A percentile compares a stretch with the other conserved stretches of the same genome.
phyloP scores from a whole-genome alignment of 768 basidiomycete genomes.

The Boletus rubropictus region DNA sequence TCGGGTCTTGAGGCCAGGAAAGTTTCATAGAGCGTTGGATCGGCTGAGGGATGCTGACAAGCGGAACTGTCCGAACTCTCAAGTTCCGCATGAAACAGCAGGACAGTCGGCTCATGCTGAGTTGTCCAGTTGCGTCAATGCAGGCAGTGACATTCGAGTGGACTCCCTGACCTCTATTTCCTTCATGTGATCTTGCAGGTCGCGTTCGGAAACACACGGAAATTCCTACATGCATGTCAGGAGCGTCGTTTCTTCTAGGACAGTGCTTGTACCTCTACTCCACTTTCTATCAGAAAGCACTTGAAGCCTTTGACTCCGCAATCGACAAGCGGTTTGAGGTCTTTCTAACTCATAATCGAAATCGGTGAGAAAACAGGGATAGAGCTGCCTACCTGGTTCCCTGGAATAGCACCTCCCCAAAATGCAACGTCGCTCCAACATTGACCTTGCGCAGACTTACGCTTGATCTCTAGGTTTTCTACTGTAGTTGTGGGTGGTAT shows the following conservation, averaged over 20 bases:
- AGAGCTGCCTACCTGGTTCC: conserved; percentile 59
- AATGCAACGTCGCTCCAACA: conserved; percentile 68
- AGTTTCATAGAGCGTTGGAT: conserved; percentile 63
- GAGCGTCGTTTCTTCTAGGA: conserved; percentile 1
- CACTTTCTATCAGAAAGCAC: conserved; percentile 93
- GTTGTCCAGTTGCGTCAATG: conserved; percentile 6
- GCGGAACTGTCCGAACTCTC: conserved; percentile 32
- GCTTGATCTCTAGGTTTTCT: conserved; percentile 65
- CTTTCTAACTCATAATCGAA: conserved; percentile 38
- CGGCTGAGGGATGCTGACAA: conserved; percentile 20
- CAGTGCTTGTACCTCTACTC: conserved; percentile 66
- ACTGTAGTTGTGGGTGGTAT: conserved; percentile 93
- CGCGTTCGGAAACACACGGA: conserved; percentile 70
- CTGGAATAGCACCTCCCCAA: conserved; percentile 92
- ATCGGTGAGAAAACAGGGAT: background rate
- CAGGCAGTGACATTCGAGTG: background rate
- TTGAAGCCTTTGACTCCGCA: conserved; percentile 94
- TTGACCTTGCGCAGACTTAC: conserved; percentile 62
- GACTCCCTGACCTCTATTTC: conserved; percentile 54
- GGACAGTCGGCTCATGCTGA: conserved; percentile 62
- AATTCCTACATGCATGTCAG: conserved; percentile 65
- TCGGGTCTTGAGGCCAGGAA: conserved; percentile 85
- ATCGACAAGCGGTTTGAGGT: conserved; percentile 69
- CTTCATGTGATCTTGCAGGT: conserved; percentile 66
- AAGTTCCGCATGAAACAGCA: conserved; percentile 93